These are phyloP conservation scores for Teunomyces panamensis DNA, from an alignment of 805 yeast species.

Conservation along the genomic window DNA sequence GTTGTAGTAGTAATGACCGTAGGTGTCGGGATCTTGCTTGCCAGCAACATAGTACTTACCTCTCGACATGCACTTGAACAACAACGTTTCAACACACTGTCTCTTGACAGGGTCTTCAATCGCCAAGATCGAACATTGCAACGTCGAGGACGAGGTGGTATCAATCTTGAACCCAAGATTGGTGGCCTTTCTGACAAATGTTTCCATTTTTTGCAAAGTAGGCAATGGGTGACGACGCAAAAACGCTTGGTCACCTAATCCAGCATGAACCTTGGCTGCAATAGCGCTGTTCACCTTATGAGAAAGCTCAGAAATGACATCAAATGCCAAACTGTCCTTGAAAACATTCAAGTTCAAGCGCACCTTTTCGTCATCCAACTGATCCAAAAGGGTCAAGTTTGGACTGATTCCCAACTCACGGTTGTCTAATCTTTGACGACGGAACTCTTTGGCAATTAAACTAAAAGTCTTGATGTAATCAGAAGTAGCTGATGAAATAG, in stretches of 20 bases:
- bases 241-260: constrained; percentile 75
- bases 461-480: constrained; percentile 64
- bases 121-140: constrained; percentile 66
- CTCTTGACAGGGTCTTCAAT: constrained; percentile 63
- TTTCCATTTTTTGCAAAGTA: constrained; percentile 72
- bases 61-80: constrained; percentile 78
- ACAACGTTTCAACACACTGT: constrained; percentile 71
- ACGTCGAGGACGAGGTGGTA: constrained; percentile 65
- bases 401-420: constrained; percentile 46
- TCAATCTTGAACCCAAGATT: constrained; percentile 69
- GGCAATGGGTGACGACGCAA: constrained; percentile 89
- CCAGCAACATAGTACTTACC: constrained; percentile 91
- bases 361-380: constrained; percentile 81
- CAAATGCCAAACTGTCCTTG: constrained; percentile 53
- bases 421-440: constrained; percentile 62
- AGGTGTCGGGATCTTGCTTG: constrained; percentile 72
- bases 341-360: constrained; percentile 70
- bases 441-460: constrained; percentile 64
- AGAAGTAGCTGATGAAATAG: constrained; percentile 52
- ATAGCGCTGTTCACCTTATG: constrained; percentile 81
- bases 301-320: constrained; percentile 69
- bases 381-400: constrained; percentile 66
- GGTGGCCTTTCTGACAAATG: constrained; percentile 68
- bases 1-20: constrained; percentile 77
- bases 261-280: constrained; percentile 75